Evolutionary conservation across 2,329 filamentous ascomycete genomes (phyloP).

Genomic region (Trichoderma cornu-damae): DNA sequence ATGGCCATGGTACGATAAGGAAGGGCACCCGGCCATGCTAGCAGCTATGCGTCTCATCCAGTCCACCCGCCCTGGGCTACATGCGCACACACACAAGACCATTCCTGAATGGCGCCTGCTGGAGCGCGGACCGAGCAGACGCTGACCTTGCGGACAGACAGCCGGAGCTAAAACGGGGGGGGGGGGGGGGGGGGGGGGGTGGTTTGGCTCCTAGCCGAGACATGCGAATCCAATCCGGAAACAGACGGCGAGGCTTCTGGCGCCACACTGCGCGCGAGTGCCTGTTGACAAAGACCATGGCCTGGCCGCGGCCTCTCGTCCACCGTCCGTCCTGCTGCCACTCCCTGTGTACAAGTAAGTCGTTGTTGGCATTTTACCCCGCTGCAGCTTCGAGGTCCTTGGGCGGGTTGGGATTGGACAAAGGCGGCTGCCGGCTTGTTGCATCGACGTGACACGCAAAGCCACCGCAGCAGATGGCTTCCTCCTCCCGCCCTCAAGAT

Average conservation of each 20-base stretch:
- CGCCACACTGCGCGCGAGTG: background rate
- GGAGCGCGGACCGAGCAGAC: background rate
- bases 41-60: slow-evolving; percentile 3
- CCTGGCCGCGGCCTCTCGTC: background rate
- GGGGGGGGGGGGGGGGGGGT: too few relatives aligned
- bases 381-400: background rate
- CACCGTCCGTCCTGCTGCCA: too few relatives aligned
- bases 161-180: background rate
- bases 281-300: background rate
- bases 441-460: background rate
- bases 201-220: background rate
- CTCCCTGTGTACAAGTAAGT: too few relatives aligned
- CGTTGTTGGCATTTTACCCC: too few relatives aligned
- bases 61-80: background rate
- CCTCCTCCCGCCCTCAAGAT: background rate
- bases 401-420: background rate
- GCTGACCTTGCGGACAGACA: background rate
- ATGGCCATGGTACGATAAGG: background rate
- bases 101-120: background rate
- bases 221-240: background rate
- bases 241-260: background rate
- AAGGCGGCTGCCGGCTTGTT: background rate
- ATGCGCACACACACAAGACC: background rate
- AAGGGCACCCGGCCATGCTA: background rate
- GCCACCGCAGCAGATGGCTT: background rate